Evolutionary conservation across 306 rosid species (phyloP).

Genomic region (Cucurbita maxima): DNA sequence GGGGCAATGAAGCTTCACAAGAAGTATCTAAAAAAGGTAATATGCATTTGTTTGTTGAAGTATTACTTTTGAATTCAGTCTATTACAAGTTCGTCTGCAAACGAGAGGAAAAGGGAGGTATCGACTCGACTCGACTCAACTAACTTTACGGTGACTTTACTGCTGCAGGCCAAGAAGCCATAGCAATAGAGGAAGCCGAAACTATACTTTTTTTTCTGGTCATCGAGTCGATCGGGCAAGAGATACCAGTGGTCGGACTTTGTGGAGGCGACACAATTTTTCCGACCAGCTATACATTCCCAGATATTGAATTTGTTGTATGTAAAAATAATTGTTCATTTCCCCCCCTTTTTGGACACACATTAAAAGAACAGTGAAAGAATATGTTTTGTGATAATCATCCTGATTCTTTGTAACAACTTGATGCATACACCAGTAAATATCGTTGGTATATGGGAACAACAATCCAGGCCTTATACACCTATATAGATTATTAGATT

Average conservation of each 20-base stretch:
- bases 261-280: background rate
- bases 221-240: constrained; percentile 8
- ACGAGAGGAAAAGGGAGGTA: background rate
- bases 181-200: constrained; percentile 17
- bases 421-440: background rate
- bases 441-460: constrained; percentile 3
- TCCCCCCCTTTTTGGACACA: background rate
- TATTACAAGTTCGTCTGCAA: background rate
- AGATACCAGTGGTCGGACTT: background rate
- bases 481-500: no score
- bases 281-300: constrained; percentile 1
- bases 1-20: constrained; percentile 96
- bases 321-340: background rate
- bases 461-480: background rate
- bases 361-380: background rate
- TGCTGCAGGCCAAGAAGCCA: constrained; percentile 60
- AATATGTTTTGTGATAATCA: constrained; percentile 1
- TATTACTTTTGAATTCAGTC: background rate
- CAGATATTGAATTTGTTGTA: constrained; percentile 4
- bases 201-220: constrained; percentile 8
- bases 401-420: constrained; percentile 5
- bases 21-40: constrained; percentile 82
- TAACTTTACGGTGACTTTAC: background rate
- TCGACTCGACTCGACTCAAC: background rate
- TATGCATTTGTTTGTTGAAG: background rate